Conservation (phyloP, 2,329 filamentous ascomycete species). For the Chalara sp. region DNA sequence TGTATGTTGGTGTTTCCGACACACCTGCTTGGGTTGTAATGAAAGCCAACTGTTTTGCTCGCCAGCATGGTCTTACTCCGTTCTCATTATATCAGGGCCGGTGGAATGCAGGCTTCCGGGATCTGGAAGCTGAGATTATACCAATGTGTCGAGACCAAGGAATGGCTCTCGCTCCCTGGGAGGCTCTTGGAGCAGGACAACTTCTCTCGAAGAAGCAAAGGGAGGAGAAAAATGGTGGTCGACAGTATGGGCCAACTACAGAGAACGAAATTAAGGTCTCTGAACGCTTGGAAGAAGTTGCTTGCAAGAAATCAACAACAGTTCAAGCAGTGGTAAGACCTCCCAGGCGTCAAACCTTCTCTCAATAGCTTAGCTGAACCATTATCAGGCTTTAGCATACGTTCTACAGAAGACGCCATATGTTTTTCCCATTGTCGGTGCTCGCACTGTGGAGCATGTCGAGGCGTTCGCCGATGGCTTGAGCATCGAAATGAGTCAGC, state of each 20-base stretch:
- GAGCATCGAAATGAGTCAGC: slow-evolving; percentile 2
- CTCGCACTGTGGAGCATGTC: slow-evolving; percentile 10
- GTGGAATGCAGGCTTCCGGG: background rate
- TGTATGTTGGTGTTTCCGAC: background rate
- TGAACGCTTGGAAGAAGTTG: slow-evolving; percentile 40
- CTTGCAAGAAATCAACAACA: slow-evolving; percentile 43
- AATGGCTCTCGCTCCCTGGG: background rate
- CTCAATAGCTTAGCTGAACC: background rate
- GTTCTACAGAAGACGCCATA: slow-evolving; percentile 7
- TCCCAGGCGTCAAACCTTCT: background rate
- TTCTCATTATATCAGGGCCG: background rate
- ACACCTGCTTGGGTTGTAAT: background rate
- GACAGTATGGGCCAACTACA: background rate
- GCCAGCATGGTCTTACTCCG: background rate
- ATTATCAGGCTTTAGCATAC: slow-evolving; percentile 4
- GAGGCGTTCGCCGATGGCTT: slow-evolving; percentile 8
- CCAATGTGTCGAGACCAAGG: background rate
- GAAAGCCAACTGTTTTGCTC: background rate
- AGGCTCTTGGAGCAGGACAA: background rate
- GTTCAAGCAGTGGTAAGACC: slow-evolving; percentile 34
- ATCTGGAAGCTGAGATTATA: background rate
- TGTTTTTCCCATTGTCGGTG: slow-evolving; percentile 4
- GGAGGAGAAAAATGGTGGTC: background rate
- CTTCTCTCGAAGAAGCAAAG: background rate
- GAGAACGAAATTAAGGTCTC: background rate